Conservation (phyloP, 495 filamentous ascomycete species). For the Tetracladium setigerum region DNA sequence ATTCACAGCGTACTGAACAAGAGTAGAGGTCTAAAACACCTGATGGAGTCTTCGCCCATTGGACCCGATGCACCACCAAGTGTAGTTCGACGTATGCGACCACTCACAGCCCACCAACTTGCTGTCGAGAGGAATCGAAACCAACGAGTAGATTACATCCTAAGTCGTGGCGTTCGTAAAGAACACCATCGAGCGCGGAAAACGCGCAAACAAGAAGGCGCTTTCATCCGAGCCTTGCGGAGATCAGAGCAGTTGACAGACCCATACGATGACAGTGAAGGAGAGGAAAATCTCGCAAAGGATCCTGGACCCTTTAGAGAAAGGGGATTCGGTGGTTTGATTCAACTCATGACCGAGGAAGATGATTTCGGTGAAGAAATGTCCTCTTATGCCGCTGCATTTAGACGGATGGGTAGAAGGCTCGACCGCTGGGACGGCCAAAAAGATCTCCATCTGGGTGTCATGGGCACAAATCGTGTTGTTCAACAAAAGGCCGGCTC, state of each 20-base stretch:
- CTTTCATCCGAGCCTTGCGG: slow-evolving; percentile 59
- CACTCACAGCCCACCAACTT: slow-evolving; percentile 86
- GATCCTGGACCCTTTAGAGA: slow-evolving; percentile 33
- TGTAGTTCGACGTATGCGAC: slow-evolving; percentile 57
- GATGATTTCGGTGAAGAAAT: slow-evolving; percentile 79
- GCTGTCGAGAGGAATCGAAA: slow-evolving; percentile 85
- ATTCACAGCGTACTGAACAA: slow-evolving; percentile 27
- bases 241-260: slow-evolving; percentile 60
- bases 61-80: slow-evolving; percentile 12
- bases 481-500: slow-evolving; percentile 5
- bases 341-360: slow-evolving; percentile 53
- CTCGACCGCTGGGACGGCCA: slow-evolving; percentile 66
- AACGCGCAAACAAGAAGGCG: slow-evolving; percentile 50
- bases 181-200: slow-evolving; percentile 55
- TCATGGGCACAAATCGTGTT: slow-evolving; percentile 35
- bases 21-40: slow-evolving; percentile 39
- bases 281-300: slow-evolving; percentile 48
- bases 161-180: slow-evolving; percentile 63
- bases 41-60: slow-evolving; percentile 44
- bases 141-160: slow-evolving; percentile 79
- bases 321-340: slow-evolving; percentile 60
- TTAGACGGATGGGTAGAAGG: slow-evolving; percentile 60
- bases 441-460: slow-evolving; percentile 36
- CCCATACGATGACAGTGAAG: slow-evolving; percentile 71
- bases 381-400: slow-evolving; percentile 59